Base-by-base conservation (phyloP, 306 rosid genomes). In the Quercus aquifolioides region DNA sequence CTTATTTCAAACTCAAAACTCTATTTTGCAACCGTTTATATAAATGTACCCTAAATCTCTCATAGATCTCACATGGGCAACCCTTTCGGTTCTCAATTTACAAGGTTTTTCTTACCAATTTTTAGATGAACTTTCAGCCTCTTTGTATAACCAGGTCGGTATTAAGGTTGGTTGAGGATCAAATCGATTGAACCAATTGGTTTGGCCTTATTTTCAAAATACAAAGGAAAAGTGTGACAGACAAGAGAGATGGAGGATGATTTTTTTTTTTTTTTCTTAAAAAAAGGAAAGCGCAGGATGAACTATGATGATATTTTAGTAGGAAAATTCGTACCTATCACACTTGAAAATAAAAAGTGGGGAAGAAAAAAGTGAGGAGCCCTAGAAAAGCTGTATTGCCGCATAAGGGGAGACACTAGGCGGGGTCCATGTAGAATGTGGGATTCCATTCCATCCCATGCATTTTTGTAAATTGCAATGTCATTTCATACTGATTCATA, bases 341-440 rank as follows among this genome's bases (percentile, higher is more conserved):
- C 58, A 60, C 79, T 79, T 55, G n/a, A 76, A 76, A 33, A 65
- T 2, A 1, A 67, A 33, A n/a, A 9, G 15, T 2, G 18, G 41
- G n/a, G 41, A 5, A 64, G 33, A 23, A 10, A 21, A 35, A 10
- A 46, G 64, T 69, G 55, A 56, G 75, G 67, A 76, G 78, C 72
- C 80, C 79, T 55, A 71, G 55, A 52, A 86, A 89, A 86, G 89
- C 83, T 85, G 92, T 14, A 23, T 65, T 83, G 93, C 82, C 82
- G 86, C 78, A 55, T 79, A 87, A 90, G 88, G 89, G 81, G 97
- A 57, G 97, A 89, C 95, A 92, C 3, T 65, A 6, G 57, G 55
- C 30, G 83, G 92, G 93, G 84, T 74, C 92, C 87, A 82, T 79
- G 31, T 70, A 81, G 87, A 88, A 87, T 83, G 89, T 86, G 88